Conservation (phyloP, 768 basidiomycete species). For the Leccinum rimulosum region DNA sequence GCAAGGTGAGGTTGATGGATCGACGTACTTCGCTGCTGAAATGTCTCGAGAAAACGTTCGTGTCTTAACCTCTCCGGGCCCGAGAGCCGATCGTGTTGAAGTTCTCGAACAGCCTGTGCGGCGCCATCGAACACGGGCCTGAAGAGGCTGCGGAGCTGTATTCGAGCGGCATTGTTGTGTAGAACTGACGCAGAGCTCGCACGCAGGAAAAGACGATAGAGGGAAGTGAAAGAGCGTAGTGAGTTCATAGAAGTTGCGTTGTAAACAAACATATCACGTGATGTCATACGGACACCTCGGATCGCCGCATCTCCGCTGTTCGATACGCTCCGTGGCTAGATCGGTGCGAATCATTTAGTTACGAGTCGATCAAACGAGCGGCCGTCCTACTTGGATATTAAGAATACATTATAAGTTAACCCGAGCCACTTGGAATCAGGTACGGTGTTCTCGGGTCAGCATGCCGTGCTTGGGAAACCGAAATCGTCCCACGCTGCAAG, state of each 20-base stretch:
- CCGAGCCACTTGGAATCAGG: not conserved
- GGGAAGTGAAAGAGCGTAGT: constrained; percentile 43
- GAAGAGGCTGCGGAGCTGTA: constrained; percentile 47
- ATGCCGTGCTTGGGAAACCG: constrained; percentile 6
- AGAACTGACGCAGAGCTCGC: constrained; percentile 57
- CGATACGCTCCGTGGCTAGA: not conserved
- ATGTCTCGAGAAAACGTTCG: constrained; percentile 45
- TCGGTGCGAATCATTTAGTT: constrained; percentile 4
- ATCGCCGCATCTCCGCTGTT: not conserved
- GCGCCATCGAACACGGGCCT: constrained; percentile 56
- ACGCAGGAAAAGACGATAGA: constrained; percentile 61
- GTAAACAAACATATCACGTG: constrained; percentile 14
- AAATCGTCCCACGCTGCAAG: constrained; percentile 13
- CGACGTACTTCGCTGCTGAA: constrained; percentile 54
- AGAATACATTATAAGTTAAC: constrained; percentile 7
- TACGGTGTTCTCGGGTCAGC: not conserved
- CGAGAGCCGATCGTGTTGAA: constrained; percentile 34
- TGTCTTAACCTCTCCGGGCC: constrained; percentile 29
- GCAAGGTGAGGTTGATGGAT: not conserved
- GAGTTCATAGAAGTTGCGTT: constrained; percentile 4
- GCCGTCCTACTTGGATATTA: not conserved
- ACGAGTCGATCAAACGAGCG: constrained; percentile 2
- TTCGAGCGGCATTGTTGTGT: constrained; percentile 44
- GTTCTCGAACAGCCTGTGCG: constrained; percentile 39
- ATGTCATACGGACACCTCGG: not conserved